These are phyloP conservation scores for Calonectria hongkongensis DNA, from an alignment of 2,329 filamentous ascomycete genomes.

Conservation along the genomic window DNA sequence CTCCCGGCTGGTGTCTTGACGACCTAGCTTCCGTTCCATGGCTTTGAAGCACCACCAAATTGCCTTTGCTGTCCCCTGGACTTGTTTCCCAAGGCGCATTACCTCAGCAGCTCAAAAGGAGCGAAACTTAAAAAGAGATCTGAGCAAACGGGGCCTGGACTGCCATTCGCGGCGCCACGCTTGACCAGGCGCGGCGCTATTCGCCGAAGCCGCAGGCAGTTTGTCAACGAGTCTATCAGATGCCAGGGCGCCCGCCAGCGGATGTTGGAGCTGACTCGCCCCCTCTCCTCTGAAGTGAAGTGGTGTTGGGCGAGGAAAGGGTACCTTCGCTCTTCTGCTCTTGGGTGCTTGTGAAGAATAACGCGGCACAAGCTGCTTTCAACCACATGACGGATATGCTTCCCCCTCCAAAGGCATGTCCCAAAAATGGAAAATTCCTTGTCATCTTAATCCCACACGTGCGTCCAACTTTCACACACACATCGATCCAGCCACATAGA, in stretches of 20 bases:
- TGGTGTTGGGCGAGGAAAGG: slow-evolving; percentile 6
- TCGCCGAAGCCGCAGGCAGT: slow-evolving; percentile 50
- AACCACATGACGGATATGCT: background rate
- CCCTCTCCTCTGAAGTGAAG: slow-evolving; percentile 7
- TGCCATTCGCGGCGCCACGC: slow-evolving; percentile 52
- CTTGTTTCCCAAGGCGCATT: slow-evolving; percentile 37
- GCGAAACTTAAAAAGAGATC: slow-evolving; percentile 42
- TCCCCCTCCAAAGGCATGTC: slow-evolving; percentile 25
- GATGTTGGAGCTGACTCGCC: slow-evolving; percentile 45
- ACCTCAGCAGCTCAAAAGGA: slow-evolving; percentile 40
- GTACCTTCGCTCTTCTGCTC: background rate
- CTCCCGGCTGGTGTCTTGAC: slow-evolving; percentile 9
- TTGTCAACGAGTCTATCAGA: slow-evolving; percentile 41
- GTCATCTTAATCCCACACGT: slow-evolving; percentile 18
- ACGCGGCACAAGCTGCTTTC: background rate
- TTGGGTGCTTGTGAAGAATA: background rate
- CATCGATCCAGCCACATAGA: slow-evolving; percentile 33
- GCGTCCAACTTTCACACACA: slow-evolving; percentile 28
- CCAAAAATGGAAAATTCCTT: slow-evolving; percentile 18
- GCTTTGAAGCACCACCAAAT: slow-evolving; percentile 11
- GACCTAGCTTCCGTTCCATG: slow-evolving; percentile 28
- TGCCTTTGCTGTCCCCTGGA: slow-evolving; percentile 8
- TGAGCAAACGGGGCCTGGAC: slow-evolving; percentile 54
- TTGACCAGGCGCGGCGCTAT: slow-evolving; percentile 51
- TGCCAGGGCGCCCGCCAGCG: slow-evolving; percentile 41